A percentile compares a stretch with the other conserved stretches of the same genome.
Conservation (phyloP, 164 flowering plant genomes). For the Stephania cephalantha region DNA sequence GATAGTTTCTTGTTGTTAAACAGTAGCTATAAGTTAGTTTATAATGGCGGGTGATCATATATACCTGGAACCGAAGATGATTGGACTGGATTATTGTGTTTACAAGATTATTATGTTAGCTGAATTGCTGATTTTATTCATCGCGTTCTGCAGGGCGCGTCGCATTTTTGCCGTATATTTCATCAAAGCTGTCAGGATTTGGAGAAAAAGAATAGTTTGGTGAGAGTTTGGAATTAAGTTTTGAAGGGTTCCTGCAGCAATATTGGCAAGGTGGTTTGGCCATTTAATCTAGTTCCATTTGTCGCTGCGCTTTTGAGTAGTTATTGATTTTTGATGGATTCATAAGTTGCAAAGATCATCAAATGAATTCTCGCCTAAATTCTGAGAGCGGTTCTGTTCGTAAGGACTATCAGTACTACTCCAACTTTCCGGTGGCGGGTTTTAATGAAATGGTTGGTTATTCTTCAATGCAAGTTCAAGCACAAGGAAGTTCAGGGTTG, state of each 20-base stretch:
- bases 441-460: conserved; percentile 5
- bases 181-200: background rate
- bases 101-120: background rate
- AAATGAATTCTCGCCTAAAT: conserved; percentile 15
- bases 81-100: background rate
- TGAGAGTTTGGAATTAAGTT: background rate
- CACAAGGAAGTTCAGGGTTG: conserved; percentile 17
- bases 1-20: background rate
- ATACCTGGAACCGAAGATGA: background rate
- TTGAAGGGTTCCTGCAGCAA: background rate
- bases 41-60: background rate
- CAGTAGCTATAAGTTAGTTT: too few relatives aligned
- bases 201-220: background rate
- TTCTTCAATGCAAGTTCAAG: conserved; percentile 31
- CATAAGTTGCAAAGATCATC: background rate
- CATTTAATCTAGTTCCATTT: background rate
- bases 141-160: conserved; percentile 2
- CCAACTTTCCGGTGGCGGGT: conserved; percentile 9
- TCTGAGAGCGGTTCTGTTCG: conserved; percentile 3
- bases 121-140: background rate
- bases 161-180: background rate
- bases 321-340: background rate
- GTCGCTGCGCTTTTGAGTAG: background rate
- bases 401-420: conserved; percentile 12
- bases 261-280: background rate